Evolutionary conservation across 139 green algal species (phyloP).

Genomic region (Picochlorum sp.): DNA sequence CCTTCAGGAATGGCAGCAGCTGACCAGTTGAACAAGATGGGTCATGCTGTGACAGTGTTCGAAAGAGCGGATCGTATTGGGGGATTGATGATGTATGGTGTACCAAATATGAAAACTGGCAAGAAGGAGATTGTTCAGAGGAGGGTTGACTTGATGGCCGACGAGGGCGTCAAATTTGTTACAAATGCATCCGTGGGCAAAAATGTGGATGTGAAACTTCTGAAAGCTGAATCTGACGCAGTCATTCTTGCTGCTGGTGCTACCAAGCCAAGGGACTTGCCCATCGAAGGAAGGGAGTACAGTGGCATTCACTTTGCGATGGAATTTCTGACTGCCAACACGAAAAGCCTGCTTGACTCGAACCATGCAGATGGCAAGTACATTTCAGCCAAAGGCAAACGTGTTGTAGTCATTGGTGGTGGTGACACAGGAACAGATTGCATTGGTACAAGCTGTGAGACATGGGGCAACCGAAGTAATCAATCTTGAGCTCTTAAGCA

Average conservation of each 20-base stretch:
- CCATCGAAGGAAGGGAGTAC: slow-evolving; percentile 60
- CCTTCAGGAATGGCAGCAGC: slow-evolving; percentile 86
- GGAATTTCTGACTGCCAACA: slow-evolving; percentile 93
- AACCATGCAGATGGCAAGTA: slow-evolving; percentile 72
- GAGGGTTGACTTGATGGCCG: slow-evolving; percentile 87
- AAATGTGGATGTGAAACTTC: slow-evolving; percentile 43
- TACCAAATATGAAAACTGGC: slow-evolving; percentile 98
- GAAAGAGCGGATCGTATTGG: slow-evolving; percentile 86
- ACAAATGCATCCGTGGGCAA: slow-evolving; percentile 64
- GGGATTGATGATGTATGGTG: slow-evolving; percentile 93
- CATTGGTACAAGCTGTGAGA: slow-evolving; percentile 85
- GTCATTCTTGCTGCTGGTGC: slow-evolving; percentile 84
- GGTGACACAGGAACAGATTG: slow-evolving; percentile 96
- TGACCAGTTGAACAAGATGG: slow-evolving; percentile 96
- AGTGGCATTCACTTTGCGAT: slow-evolving; percentile 93
- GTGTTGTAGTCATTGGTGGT: slow-evolving; percentile 92
- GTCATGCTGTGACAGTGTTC: slow-evolving; percentile 83
- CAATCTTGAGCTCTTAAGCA: slow-evolving; percentile 91
- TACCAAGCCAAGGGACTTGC: slow-evolving; percentile 85
- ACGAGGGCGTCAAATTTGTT: slow-evolving; percentile 80
- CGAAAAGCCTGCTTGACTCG: slow-evolving; percentile 81
- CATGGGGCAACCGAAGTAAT: slow-evolving; percentile 72
- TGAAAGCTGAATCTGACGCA: slow-evolving; percentile 55
- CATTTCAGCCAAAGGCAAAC: slow-evolving; percentile 82
- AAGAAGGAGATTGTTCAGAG: slow-evolving; percentile 89